Evolutionary conservation across 2,329 filamentous ascomycete species (phyloP).

Genomic region (Metarhizium anisopliae): DNA sequence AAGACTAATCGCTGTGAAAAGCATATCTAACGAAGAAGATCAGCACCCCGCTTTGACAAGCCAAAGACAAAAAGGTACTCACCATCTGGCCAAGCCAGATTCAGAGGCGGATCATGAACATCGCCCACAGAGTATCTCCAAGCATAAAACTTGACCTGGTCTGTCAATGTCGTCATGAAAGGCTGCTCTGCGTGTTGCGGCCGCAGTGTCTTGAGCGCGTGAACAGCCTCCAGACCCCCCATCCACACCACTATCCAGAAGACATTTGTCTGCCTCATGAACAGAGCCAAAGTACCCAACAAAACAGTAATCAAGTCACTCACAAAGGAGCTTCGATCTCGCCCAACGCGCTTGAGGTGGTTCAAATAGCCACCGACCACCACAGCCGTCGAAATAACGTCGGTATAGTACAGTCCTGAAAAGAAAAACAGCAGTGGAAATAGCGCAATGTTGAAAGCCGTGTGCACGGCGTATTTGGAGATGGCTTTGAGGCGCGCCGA

Average conservation of each 20-base stretch:
- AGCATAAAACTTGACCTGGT: slow-evolving; percentile 28
- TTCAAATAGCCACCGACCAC: slow-evolving; percentile 63
- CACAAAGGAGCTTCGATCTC: slow-evolving; percentile 19
- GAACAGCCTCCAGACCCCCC: slow-evolving; percentile 49
- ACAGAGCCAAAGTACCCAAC: slow-evolving; percentile 57
- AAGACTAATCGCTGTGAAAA: slow-evolving; percentile 55
- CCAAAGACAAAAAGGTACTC: slow-evolving; percentile 8
- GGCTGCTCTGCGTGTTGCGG: slow-evolving; percentile 22
- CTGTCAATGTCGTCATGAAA: slow-evolving; percentile 19
- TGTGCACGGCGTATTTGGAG: slow-evolving; percentile 43
- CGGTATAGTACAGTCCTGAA: slow-evolving; percentile 89
- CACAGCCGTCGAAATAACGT: slow-evolving; percentile 69
- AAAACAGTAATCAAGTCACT: slow-evolving; percentile 37
- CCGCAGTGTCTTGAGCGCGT: slow-evolving; percentile 37
- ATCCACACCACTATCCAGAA: slow-evolving; percentile 86
- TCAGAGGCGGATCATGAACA: slow-evolving; percentile 45
- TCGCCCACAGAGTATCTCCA: slow-evolving; percentile 40
- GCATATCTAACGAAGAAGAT: slow-evolving; percentile 34
- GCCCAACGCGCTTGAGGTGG: slow-evolving; percentile 37
- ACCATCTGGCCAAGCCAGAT: slow-evolving; percentile 42
- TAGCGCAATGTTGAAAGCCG: slow-evolving; percentile 68
- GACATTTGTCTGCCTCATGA: slow-evolving; percentile 89
- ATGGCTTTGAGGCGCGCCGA: slow-evolving; percentile 12
- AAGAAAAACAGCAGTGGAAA: slow-evolving; percentile 96
- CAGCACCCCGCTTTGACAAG: neutral